Conservation (phyloP, 2,329 filamentous ascomycete species). For the Rhytidhysteron rufulum region DNA sequence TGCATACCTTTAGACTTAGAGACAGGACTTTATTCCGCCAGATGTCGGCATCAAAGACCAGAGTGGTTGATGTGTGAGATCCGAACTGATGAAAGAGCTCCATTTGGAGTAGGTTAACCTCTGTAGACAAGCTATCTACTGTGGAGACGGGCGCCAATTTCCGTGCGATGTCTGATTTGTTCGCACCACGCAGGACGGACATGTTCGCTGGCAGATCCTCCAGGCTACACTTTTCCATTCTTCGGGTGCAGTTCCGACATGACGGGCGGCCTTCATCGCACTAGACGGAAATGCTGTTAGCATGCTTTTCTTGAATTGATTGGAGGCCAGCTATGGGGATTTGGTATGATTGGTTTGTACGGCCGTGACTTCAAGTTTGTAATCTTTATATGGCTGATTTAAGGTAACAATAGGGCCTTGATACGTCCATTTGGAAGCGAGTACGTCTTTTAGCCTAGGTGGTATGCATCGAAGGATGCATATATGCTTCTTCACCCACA, state of each 20-base stretch:
- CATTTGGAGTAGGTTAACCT: slow-evolving; percentile 3
- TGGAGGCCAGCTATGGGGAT: too few relatives aligned
- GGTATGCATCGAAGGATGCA: too few relatives aligned
- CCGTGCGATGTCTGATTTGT: background rate
- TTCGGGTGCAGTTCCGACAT: slow-evolving; percentile 1
- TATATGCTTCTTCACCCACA: too few relatives aligned
- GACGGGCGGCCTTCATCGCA: slow-evolving; percentile 1
- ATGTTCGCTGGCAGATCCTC: background rate
- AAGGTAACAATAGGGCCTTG: too few relatives aligned
- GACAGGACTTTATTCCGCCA: slow-evolving; percentile 2
- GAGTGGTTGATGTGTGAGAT: background rate
- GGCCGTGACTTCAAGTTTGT: too few relatives aligned
- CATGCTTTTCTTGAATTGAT: background rate
- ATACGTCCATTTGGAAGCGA: too few relatives aligned
- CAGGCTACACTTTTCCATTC: background rate
- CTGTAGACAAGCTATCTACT: background rate
- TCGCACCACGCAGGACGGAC: background rate
- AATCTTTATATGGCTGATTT: too few relatives aligned
- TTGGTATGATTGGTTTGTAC: too few relatives aligned
- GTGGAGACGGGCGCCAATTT: background rate
- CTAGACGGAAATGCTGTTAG: background rate
- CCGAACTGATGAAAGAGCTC: slow-evolving; percentile 2
- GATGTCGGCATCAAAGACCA: background rate
- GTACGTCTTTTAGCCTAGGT: too few relatives aligned
- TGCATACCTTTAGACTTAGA: background rate